Evolutionary conservation across 1,284 basidiomycete species (phyloP).

Genomic region (Pseudozyma hubeiensis): DNA sequence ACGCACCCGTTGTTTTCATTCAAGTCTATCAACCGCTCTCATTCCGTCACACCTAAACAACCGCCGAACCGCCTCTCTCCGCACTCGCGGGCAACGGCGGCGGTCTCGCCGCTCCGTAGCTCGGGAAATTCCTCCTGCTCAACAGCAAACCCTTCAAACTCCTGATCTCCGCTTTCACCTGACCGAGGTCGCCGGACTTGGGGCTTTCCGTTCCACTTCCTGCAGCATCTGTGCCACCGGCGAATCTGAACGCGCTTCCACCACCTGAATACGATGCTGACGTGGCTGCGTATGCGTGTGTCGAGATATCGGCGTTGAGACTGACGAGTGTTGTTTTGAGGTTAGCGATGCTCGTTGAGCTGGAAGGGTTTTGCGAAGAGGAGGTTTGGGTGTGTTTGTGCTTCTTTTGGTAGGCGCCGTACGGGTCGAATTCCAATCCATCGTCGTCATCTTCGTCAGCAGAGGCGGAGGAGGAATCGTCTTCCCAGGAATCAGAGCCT

Average conservation of each 20-base stretch:
- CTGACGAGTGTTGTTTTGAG: conserved; percentile 36
- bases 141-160: conserved; percentile 64
- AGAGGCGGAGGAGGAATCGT: conserved; percentile 26
- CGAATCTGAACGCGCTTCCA: conserved; percentile 20
- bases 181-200: conserved; percentile 49
- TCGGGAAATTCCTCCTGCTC: conserved; percentile 59
- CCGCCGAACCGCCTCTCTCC: conserved; percentile 25
- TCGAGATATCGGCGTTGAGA: conserved; percentile 44
- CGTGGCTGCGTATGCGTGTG: conserved; percentile 35
- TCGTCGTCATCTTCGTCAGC: conserved; percentile 32
- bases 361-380: conserved; percentile 3
- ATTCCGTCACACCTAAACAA: conserved; percentile 13
- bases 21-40: too few species aligned
- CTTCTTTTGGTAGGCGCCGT: conserved; percentile 48
- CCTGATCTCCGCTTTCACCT: conserved; percentile 65
- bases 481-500: conserved; percentile 46
- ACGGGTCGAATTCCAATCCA: conserved; percentile 58
- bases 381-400: conserved; percentile 47
- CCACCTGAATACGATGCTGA: conserved; percentile 5
- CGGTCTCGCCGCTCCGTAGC: conserved; percentile 31
- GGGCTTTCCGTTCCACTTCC: conserved; percentile 24
- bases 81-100: conserved; percentile 27
- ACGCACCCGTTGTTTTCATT: too few species aligned
- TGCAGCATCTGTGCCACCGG: conserved; percentile 5
- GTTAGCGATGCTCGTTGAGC: background rate